Evolutionary conservation across 176 grass and related monocot genomes (phyloP).

Genomic region (Musa troglodytarum): DNA sequence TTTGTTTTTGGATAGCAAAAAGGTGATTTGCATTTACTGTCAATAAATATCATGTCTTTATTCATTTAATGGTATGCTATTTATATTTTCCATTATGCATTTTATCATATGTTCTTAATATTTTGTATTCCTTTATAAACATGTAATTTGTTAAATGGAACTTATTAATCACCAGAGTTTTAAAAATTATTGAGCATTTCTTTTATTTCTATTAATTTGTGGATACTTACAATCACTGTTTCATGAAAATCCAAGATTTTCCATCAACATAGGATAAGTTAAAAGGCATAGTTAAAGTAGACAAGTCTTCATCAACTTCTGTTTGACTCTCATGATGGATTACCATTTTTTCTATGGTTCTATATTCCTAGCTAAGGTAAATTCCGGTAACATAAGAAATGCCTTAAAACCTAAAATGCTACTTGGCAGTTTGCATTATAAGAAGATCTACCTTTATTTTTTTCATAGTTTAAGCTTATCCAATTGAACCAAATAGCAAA

Average conservation of each 20-base stretch:
- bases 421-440: not conserved
- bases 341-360: not conserved
- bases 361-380: not conserved
- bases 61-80: not conserved
- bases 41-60: not conserved
- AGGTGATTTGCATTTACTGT: constrained; percentile 36
- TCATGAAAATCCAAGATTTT: not conserved
- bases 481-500: not conserved
- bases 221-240: not conserved
- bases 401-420: not conserved
- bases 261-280: not conserved
- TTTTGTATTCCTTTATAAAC: not conserved
- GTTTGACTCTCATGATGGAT: not conserved
- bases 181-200: not conserved
- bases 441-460: not conserved
- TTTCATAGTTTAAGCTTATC: not conserved
- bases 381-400: not conserved
- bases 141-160: not conserved
- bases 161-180: not conserved
- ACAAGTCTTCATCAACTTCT: not conserved
- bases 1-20: constrained; percentile 72
- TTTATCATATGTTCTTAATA: not conserved
- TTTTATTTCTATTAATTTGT: not conserved
- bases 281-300: not conserved
- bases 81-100: not conserved